Evolutionary conservation across 805 yeast species (phyloP).

Genomic region (Kodamaea laetipori): DNA sequence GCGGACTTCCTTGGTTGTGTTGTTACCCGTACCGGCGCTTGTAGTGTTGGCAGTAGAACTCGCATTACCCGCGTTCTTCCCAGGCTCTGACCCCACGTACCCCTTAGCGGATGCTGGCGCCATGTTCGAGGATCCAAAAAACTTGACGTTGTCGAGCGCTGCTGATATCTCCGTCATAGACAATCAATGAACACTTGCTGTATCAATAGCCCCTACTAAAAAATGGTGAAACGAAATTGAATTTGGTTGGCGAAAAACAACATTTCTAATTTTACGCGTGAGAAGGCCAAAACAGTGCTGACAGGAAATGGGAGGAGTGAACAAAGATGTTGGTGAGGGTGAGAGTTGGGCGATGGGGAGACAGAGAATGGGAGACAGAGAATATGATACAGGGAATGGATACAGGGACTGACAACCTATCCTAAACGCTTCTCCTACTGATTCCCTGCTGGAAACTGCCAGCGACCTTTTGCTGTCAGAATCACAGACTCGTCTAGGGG

Average conservation of each 20-base stretch:
- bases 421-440: too few species aligned
- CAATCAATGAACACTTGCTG: not conserved
- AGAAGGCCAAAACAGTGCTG: not conserved
- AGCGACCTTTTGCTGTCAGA: too few species aligned
- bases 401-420: too few species aligned
- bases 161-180: constrained; percentile 3
- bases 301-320: constrained; percentile 1
- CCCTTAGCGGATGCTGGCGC: not conserved
- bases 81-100: too few species aligned
- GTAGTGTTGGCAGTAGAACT: not conserved
- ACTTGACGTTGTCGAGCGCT: constrained; percentile 1
- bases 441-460: too few species aligned
- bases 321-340: too few species aligned
- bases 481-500: constrained; percentile 6
- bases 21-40: not conserved
- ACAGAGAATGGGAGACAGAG: too few species aligned
- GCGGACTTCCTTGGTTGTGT: constrained; percentile 1
- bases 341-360: too few species aligned
- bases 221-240: not conserved
- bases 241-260: constrained; percentile 6
- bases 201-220: not conserved
- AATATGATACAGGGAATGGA: too few species aligned
- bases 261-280: constrained; percentile 2
- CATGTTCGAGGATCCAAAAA: not conserved
- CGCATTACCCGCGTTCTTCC: too few species aligned